A percentile compares a stretch with the other conserved stretches of the same genome.
These are phyloP conservation scores for Lodderomyces pseudojiufengensis DNA, from an alignment of 1,139 yeast species.

Conservation along the genomic window DNA sequence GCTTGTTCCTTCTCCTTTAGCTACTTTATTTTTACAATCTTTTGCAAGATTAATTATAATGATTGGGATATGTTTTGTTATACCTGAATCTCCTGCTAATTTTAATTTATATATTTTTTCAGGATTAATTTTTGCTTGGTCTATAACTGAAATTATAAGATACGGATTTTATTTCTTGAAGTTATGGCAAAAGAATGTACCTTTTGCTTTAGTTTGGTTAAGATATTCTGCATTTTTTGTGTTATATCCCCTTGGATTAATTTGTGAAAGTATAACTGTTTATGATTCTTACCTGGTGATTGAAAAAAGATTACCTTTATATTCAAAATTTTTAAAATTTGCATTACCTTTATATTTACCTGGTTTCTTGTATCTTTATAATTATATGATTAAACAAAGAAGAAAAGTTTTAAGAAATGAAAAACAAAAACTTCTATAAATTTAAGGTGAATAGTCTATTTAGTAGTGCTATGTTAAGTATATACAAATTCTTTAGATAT, in stretches of 20 bases:
- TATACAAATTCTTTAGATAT: no score
- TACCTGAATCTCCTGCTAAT: constrained; percentile 35
- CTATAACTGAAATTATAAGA: constrained; percentile 30
- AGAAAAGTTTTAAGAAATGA: constrained; percentile 17
- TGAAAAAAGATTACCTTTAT: constrained; percentile 11
- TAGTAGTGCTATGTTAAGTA: neutral
- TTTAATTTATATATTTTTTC: constrained; percentile 22
- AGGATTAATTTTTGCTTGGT: constrained; percentile 31
- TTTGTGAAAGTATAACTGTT: constrained; percentile 30
- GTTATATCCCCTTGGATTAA: constrained; percentile 34
- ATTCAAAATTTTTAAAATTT: constrained; percentile 24
- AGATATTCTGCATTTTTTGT: constrained; percentile 32
- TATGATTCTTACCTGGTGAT: constrained; percentile 22
- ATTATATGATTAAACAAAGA: constrained; percentile 34
- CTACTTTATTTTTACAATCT: constrained; percentile 29
- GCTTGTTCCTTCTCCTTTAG: constrained; percentile 29
- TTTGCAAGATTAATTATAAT: constrained; percentile 32
- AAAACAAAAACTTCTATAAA: constrained; percentile 2
- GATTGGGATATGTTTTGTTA: constrained; percentile 26
- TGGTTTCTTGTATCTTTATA: constrained; percentile 29
- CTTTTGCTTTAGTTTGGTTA: constrained; percentile 26
- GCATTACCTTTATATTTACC: constrained; percentile 32
- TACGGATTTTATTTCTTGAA: constrained; percentile 24
- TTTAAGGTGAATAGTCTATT: neutral
- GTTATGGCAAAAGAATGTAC: constrained; percentile 13